Evolutionary conservation across 495 filamentous ascomycete species (phyloP), one percentile per base, ranked within the genome.

Genomic region (Talaromyces adpressus): DNA sequence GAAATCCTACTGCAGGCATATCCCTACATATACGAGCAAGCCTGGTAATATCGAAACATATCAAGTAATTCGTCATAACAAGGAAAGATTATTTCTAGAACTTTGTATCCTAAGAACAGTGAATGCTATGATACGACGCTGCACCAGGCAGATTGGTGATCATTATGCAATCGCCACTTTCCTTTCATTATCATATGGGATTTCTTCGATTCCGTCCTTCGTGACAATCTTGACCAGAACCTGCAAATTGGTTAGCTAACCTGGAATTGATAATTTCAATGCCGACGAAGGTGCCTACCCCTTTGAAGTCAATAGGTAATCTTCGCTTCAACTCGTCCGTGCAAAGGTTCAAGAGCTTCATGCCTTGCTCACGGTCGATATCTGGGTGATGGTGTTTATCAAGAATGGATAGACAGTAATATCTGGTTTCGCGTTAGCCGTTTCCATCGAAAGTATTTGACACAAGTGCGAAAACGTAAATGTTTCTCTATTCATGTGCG

Each of bases 341-440:
- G 77, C 94, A 98, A 88, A 97, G 90, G 67, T 83, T 84, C 66
- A 98, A 81, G 52, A 98, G 84, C 80, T 96, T 91, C 73, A 95
- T 81, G 53, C 94, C 94, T 76, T 93, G 84, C 57, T 91, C 92
- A 23, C 93, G 83, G 60, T 81, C 77, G 74, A 98, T 97, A 72
- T 97, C 86, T 39, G 94, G 93, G 66, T 98, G 90, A 72, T 98
- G 94, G 69, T 98, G 94, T 78, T 98, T 98, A 79, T 98, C 94
- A 20, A 98, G 85, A 65, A 96, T 93, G 3, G 91, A 95, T 51
- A 98, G 82, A 74, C 92, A 96, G 82, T 96, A 96, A 78, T 96
- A 96, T 80, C 85, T 86, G 64, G n/a, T 18, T 54, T 27, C 16
- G n/a, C 56, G 59, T 75, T 72, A 75, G 72, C 62, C 30, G 53